Base-by-base conservation (phyloP, 2,329 filamentous ascomycete species). In the Aureobasidium vineae region DNA sequence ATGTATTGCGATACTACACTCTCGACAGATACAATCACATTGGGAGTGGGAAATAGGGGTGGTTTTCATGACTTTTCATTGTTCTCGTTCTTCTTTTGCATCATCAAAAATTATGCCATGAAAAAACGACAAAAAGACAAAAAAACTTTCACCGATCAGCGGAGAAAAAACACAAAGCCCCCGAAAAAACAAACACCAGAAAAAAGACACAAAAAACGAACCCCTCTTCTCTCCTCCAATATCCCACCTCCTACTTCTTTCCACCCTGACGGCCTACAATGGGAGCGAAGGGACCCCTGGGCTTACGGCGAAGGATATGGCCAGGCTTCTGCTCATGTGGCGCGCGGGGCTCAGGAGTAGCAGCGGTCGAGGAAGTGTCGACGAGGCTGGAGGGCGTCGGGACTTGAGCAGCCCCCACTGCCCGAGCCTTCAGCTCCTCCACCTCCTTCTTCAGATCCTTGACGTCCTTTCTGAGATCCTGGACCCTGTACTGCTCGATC, bases 401-500 rank as follows among this genome's bases (percentile, higher is more conserved):
- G 23, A 59, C 38, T 43, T 16, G 4, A 43, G 54, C 54, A 59
- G 38, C 54, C 54, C 23, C 38, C 38, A 31, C 23, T 45, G 26
- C 54, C 31, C 19, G 23, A 13, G 36, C 54, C 23, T 43, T 31
- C 54, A 59, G 38, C 21, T 59, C 19, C 38, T 43, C 23, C 21
- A 43, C 11, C 23, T 59, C 23, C 15, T n/a, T 2, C 54, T 40
- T 31, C 38, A 43, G 23, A 6, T n/a, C 36, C 36, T 56, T 36
- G 21, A 56, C 21, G 21, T 41, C 21, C n/a, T 26, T 5, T 15
- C 21, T 8, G n/a, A 26, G 33, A 2, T 43, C 54, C 54, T 59
- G 54, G 38, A 59, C 38, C 54, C 21, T 41, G 54, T 59, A 59
- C 23, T 59, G 16, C 21, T 43, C 54, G 38, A 59, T 43, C 16